These are phyloP conservation scores for Sicyos edulis DNA, from an alignment of 306 rosid genomes.

Conservation along the genomic window DNA sequence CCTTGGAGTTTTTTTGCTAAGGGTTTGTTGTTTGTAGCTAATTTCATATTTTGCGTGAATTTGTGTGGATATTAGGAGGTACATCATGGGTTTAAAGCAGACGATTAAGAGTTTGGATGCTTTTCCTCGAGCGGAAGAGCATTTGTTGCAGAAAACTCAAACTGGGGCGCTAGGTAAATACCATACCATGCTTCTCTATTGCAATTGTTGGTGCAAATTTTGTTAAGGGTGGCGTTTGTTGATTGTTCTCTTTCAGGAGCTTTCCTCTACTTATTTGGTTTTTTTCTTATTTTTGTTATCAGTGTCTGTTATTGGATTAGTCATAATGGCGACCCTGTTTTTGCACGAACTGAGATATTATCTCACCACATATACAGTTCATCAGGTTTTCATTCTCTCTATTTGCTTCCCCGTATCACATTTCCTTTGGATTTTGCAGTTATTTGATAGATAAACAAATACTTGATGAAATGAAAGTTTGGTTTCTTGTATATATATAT, in stretches of 20 bases:
- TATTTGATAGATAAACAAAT: not conserved
- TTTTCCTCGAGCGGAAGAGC: constrained; percentile 96
- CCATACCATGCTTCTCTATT: not conserved
- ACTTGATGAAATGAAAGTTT: not conserved
- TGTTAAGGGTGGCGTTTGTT: not conserved
- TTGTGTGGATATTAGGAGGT: constrained; percentile 6
- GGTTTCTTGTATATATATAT: not conserved
- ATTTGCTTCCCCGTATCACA: constrained; percentile 3
- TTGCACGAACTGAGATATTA: constrained; percentile 88
- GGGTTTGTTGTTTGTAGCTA: not conserved
- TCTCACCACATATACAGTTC: constrained; percentile 71
- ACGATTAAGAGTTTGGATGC: constrained; percentile 76
- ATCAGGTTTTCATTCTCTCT: constrained; percentile 50
- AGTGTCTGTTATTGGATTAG: constrained; percentile 73
- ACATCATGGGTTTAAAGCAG: constrained; percentile 63
- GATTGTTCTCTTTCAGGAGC: not conserved
- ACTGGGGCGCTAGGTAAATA: constrained; percentile 86
- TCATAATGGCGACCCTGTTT: constrained; percentile 73
- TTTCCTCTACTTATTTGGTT: not conserved
- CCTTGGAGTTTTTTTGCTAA: constrained; percentile 8
- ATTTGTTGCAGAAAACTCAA: constrained; percentile 82
- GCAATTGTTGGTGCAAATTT: too few species aligned
- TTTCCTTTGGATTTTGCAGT: not conserved
- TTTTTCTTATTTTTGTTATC: constrained; percentile 16
- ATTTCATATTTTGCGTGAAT: not conserved